Evolutionary conservation across 1,284 basidiomycete genomes (phyloP).

Genomic region (Hymenochaete sp.): DNA sequence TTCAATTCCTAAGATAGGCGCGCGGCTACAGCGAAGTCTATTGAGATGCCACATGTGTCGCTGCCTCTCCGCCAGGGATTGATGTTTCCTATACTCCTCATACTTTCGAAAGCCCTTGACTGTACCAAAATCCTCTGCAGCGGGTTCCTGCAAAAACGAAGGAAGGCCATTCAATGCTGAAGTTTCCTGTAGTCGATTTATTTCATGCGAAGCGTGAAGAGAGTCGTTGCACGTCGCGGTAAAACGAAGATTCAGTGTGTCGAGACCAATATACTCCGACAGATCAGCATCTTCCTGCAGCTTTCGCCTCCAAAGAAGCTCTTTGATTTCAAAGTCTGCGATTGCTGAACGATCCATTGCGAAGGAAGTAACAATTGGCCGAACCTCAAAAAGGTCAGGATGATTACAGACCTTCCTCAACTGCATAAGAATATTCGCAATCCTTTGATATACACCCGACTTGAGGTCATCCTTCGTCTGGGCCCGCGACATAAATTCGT

Average conservation of each 20-base stretch:
- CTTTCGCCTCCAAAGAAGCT: slow-evolving; percentile 72
- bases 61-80: slow-evolving; percentile 54
- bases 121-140: slow-evolving; percentile 67
- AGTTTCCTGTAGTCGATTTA: slow-evolving; percentile 60
- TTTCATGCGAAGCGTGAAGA: slow-evolving; percentile 44
- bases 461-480: slow-evolving; percentile 82
- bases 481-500: slow-evolving; percentile 94
- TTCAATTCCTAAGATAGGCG: slow-evolving; percentile 63
- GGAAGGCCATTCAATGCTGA: slow-evolving; percentile 51
- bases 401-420: slow-evolving; percentile 93
- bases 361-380: slow-evolving; percentile 90
- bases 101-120: slow-evolving; percentile 65
- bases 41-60: slow-evolving; percentile 71
- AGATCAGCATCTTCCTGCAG: slow-evolving; percentile 44
- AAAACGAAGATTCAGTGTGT: slow-evolving; percentile 60
- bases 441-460: slow-evolving; percentile 82
- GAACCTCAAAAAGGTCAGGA: slow-evolving; percentile 91
- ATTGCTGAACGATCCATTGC: slow-evolving; percentile 76
- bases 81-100: slow-evolving; percentile 46
- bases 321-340: slow-evolving; percentile 83
- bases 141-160: slow-evolving; percentile 48
- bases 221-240: slow-evolving; percentile 43
- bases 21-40: slow-evolving; percentile 54
- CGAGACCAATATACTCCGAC: slow-evolving; percentile 49
- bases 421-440: slow-evolving; percentile 97